Conservation (phyloP, 2,329 filamentous ascomycete genomes). For the Lojkania enalia region DNA sequence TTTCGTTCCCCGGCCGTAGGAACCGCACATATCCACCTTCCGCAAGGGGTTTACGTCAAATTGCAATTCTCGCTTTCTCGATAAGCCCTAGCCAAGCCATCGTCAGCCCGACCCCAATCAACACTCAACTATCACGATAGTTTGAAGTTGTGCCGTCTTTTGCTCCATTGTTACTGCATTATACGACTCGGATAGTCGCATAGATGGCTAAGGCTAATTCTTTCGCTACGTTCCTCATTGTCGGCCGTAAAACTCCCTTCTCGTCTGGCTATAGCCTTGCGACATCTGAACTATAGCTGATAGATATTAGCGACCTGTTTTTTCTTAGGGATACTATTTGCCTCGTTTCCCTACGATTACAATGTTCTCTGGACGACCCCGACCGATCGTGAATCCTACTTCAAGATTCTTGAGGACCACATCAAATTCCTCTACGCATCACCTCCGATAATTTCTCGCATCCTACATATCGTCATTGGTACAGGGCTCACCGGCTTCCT, state of each 20-base stretch:
- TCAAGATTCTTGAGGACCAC: constrained; percentile 84
- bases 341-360: constrained; percentile 93
- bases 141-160: too few species aligned
- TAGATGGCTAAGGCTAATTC: constrained; percentile 53
- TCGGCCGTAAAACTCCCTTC: constrained; percentile 68
- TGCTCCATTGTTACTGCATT: constrained; percentile 16
- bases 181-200: too few species aligned
- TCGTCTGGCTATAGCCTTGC: constrained; percentile 4
- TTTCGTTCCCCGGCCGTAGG: too few species aligned
- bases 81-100: constrained; percentile 22
- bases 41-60: constrained; percentile 30
- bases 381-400: constrained; percentile 68
- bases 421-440: constrained; percentile 88
- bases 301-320: constrained; percentile 70
- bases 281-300: constrained; percentile 12
- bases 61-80: constrained; percentile 19
- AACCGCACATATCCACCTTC: too few species aligned
- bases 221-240: constrained; percentile 96
- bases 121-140: constrained; percentile 4
- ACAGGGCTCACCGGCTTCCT: constrained; percentile 87
- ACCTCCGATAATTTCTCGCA: constrained; percentile 86
- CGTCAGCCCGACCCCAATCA: constrained; percentile 8
- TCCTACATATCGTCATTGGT: constrained; percentile 90
- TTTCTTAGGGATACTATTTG: constrained; percentile 98
- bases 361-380: constrained; percentile 79